These are phyloP conservation scores for Platanthera zijinensis DNA, from an alignment of 106 monocot species.

Conservation along the genomic window DNA sequence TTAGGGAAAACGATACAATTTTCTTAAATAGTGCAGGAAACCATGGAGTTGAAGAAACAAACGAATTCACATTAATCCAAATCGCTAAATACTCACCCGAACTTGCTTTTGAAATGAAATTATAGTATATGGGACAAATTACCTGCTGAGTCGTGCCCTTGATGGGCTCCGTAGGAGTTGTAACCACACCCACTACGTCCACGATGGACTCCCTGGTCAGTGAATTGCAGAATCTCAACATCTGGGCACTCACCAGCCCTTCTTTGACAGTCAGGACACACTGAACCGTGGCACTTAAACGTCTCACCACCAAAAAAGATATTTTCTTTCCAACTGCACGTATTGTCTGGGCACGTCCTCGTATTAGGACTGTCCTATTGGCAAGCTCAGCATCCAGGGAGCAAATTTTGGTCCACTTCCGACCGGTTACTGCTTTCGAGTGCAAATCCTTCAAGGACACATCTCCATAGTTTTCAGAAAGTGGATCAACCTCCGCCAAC, in stretches of 20 bases:
- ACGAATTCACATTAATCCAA: not conserved
- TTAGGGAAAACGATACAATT: not conserved
- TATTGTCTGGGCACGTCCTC: slow-evolving; percentile 51
- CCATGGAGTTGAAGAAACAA: not conserved
- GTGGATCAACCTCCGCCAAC: slow-evolving; percentile 29
- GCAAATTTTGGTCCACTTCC: slow-evolving; percentile 50
- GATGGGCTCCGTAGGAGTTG: slow-evolving; percentile 51
- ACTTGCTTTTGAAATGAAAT: not conserved
- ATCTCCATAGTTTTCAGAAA: slow-evolving; percentile 62
- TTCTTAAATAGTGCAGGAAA: not conserved
- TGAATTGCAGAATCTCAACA: slow-evolving; percentile 65
- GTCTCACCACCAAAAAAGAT: slow-evolving; percentile 66
- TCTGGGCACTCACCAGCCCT: slow-evolving; percentile 52
- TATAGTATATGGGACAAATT: not conserved
- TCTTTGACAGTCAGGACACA: slow-evolving; percentile 47
- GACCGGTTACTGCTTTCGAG: slow-evolving; percentile 49
- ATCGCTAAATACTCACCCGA: not conserved
- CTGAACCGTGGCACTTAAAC: slow-evolving; percentile 54
- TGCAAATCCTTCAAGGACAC: slow-evolving; percentile 57
- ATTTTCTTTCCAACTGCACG: slow-evolving; percentile 67
- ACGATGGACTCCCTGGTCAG: slow-evolving; percentile 69
- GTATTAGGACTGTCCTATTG: slow-evolving; percentile 42
- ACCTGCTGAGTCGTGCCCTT: slow-evolving; percentile 83
- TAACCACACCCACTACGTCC: slow-evolving; percentile 57
- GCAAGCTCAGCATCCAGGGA: slow-evolving; percentile 27